Percentiles rank a stretch among this genome's conserved stretches.
phyloP scores from a whole-genome alignment of 345 rosid species.

The Eucalyptus marginata region DNA sequence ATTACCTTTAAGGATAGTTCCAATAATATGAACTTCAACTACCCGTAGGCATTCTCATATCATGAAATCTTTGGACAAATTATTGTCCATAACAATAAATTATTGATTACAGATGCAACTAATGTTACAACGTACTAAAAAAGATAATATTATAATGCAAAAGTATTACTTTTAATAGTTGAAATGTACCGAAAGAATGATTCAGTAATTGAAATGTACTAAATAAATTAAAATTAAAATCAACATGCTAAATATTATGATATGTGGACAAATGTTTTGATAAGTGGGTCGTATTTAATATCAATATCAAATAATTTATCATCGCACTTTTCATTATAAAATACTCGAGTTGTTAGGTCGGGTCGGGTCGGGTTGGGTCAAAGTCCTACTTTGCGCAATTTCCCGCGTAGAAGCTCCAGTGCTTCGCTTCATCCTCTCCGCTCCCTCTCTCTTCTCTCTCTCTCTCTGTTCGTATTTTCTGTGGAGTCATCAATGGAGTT shows the following conservation, averaged over 20 bases:
- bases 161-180: background rate
- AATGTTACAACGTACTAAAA: background rate
- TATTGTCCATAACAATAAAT: background rate
- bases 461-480: background rate
- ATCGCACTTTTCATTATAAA: background rate
- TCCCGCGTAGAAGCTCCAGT: background rate
- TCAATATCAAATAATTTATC: background rate
- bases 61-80: background rate
- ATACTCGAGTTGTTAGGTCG: background rate
- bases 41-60: background rate
- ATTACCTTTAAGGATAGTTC: background rate
- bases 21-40: background rate
- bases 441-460: background rate
- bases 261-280: background rate
- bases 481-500: background rate
- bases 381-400: background rate
- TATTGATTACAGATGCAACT: background rate
- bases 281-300: background rate
- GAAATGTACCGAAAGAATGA: background rate
- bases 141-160: background rate
- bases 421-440: background rate
- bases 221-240: background rate
- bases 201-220: background rate
- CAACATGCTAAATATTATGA: background rate
- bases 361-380: background rate